A percentile compares a stretch with the other conserved stretches of the same genome.
phyloP scores from a whole-genome alignment of 352 stramenopile species.

The Globisporangium sylvaticum region DNA sequence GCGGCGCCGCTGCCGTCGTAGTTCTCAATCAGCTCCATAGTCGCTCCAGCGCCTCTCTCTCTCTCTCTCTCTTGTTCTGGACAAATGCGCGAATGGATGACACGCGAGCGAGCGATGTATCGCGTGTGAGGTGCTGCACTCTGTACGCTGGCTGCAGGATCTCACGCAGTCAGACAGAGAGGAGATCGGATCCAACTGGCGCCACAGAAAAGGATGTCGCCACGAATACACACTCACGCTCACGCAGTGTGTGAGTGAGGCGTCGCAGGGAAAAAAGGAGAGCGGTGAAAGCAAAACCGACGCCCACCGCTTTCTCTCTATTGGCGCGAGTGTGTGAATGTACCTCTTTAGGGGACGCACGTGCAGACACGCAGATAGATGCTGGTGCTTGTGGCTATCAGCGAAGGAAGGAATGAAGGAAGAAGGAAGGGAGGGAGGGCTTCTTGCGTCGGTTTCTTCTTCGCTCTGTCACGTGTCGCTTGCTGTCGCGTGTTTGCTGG shows the following conservation, averaged over 20 bases:
- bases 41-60: neutral
- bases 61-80: neutral
- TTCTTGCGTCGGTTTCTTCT: constrained; percentile 9
- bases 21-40: constrained; percentile 19
- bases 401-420: neutral
- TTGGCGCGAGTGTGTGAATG: neutral
- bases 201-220: neutral
- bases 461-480: neutral
- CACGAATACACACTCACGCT: neutral
- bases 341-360: neutral
- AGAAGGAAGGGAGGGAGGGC: neutral
- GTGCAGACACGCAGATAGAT: neutral
- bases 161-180: neutral
- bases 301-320: neutral
- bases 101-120: neutral
- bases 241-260: neutral
- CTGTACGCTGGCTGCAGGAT: neutral
- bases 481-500: neutral
- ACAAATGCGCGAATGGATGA: constrained; percentile 1
- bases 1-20: constrained; percentile 3
- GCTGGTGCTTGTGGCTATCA: neutral
- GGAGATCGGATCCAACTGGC: neutral
- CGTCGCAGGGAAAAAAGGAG: neutral
- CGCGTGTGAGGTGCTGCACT: neutral
- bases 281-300: neutral